Evolutionary conservation across 106 monocot genomes (phyloP), one percentile per base, ranked within the genome.

Genomic region (Acorus calamus): DNA sequence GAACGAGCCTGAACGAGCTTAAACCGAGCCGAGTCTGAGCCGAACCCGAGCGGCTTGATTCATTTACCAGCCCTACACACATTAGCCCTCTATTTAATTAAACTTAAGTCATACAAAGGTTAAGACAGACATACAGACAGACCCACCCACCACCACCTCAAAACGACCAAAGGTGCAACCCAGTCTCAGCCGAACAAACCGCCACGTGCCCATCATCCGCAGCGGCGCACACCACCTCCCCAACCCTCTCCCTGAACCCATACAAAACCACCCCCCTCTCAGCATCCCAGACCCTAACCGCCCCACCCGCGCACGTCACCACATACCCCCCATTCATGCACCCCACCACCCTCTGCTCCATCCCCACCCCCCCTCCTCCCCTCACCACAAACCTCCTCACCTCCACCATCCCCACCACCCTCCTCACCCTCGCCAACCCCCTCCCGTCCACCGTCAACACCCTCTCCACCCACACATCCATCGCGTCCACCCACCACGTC

Each of bases 251-350:
- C 71, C 75, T 59, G 11, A 86, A 72, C 5, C 61, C 14, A 64
- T 81, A 86, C 69, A 86, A 47, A 41, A 51, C 75, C 68, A 64
- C 81, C 2, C 85, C 85, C 0, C 71, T 67, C 7, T 42, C 7
- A 3, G 50, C 61, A 52, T 86, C 81, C 81, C 81, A 86, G 2
- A 77, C 71, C 8, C 72, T 65, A 4, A 79, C 69, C 49, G 54
- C 8, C 2, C 74, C 56, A 2, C 44, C 75, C 1, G 45, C 6
- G 2, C 71, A 72, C 8, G 76, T 14, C 4, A 78, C 71, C 5
- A 51, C 85, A 60, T 78, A 81, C 2, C 81, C 81, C 85, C 81
- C 78, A 76, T 86, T 86, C 69, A 86, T 57, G 53, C 78, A 64
- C 2, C 72, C 81, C 3, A 64, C 61, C 46, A 14, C 59, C 28